phyloP scores from a whole-genome alignment of 2,329 filamentous ascomycete species.

The Lachnellula hyalina region DNA sequence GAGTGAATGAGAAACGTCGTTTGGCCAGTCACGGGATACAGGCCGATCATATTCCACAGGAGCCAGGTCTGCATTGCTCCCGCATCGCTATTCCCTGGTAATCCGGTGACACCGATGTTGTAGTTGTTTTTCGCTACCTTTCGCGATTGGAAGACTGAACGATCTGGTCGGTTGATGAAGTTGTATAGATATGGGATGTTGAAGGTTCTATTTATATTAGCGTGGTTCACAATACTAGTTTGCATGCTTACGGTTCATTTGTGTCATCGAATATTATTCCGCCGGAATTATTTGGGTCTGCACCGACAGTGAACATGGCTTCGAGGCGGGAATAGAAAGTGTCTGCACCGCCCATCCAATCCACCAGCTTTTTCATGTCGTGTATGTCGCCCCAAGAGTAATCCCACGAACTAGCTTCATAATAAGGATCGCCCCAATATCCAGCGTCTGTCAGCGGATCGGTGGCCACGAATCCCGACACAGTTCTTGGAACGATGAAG shows the following conservation, averaged over 20 bases:
- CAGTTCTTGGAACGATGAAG: conserved; percentile 58
- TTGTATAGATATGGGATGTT: conserved; percentile 65
- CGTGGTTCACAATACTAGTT: neutral
- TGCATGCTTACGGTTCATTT: conserved; percentile 22
- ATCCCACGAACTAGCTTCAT: conserved; percentile 46
- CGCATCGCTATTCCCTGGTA: conserved; percentile 67
- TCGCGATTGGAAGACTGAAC: conserved; percentile 54
- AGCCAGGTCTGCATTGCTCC: conserved; percentile 70
- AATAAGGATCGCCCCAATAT: conserved; percentile 49
- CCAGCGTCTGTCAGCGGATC: conserved; percentile 43
- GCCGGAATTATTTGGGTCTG: conserved; percentile 38
- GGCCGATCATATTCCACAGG: conserved; percentile 62
- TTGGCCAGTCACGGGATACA: conserved; percentile 65
- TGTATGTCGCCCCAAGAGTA: conserved; percentile 51
- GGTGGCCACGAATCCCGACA: conserved; percentile 41
- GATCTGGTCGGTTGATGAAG: conserved; percentile 57
- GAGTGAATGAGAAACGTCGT: conserved; percentile 61
- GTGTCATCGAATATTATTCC: conserved; percentile 56
- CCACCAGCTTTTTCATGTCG: conserved; percentile 45
- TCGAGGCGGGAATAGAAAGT: conserved; percentile 46
- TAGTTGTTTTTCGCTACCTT: conserved; percentile 56
- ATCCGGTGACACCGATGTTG: conserved; percentile 45
- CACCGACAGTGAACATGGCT: conserved; percentile 43
- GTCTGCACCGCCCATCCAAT: conserved; percentile 41
- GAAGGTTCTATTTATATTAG: conserved; percentile 37